Evolutionary conservation across 1,284 basidiomycete species (phyloP), one percentile per base, ranked within the genome.

Genomic region (Boletus smithii): DNA sequence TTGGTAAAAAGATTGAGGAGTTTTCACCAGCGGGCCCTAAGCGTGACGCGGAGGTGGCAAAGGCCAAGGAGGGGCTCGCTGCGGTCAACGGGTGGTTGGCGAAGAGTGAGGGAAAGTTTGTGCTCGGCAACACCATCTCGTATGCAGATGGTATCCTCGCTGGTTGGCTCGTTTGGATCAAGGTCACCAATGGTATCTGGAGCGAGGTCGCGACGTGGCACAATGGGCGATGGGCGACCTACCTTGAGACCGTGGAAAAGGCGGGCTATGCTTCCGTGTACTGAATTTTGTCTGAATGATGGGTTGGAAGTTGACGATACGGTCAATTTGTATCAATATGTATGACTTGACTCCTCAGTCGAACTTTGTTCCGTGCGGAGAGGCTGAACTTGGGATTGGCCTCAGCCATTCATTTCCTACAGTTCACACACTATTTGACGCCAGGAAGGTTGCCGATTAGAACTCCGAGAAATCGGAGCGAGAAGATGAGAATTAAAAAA

Each of bases 101-200:
- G 11, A 62, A 56, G 50, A 60, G 55, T 13, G 50, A 50, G 14
- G 58, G 60, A 13, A 53, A 51, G 29, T 69, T 66, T 38, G 57
- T 70, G 57, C 66, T 58, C 59, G 71, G 71, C 51, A 57, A 54
- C 62, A 69, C 50, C 32, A 55, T 56, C 51, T 73, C 65, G 7
- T 71, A 63, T 48, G 70, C 62, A 3, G 71, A 73, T 44, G 51
- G 61, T 31, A 24, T 61, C 11, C 53, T 70, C 7, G 66, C 51
- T 3, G 58, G 48, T 2, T 68, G 56, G 57, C 33, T 73, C 29
- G 45, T 36, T 14, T 63, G 60, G 61, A 51, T 67, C 34, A 63
- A 65, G 38, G 16, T 48, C 10, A 53, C 57, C 14, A 42, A 49
- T 27, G 58, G 47, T 13, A 53, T 56, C 44, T 70, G 65, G 67